Evolutionary conservation across 768 basidiomycete species (phyloP).

Genomic region (Kwoniella botswanensis): DNA sequence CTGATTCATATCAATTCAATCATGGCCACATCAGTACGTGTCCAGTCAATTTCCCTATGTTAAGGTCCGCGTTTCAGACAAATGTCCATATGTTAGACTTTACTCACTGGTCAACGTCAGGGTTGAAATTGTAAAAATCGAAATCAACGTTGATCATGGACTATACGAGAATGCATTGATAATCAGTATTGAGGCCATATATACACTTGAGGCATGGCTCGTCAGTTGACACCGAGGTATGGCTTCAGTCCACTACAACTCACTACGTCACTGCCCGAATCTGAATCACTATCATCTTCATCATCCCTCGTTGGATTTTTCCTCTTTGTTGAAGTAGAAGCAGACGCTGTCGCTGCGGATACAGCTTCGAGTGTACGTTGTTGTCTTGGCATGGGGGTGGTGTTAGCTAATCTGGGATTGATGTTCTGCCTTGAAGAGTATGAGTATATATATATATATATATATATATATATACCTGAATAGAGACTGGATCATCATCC

Average conservation of each 20-base stretch:
- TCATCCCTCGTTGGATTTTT: conserved; percentile 53
- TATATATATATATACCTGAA: no score
- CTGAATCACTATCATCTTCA: conserved; percentile 45
- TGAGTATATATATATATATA: no score
- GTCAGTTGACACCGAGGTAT: no score
- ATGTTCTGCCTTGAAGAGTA: no score
- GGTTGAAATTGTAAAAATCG: conserved; percentile 88
- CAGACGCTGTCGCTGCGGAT: conserved; percentile 23
- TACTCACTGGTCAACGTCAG: conserved; percentile 75
- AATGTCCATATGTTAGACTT: background rate
- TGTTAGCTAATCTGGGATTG: background rate
- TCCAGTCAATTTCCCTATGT: background rate
- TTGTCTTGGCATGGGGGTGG: conserved; percentile 5
- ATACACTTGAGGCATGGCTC: no score
- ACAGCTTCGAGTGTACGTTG: conserved; percentile 32
- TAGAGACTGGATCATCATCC: no score
- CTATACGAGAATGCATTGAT: conserved; percentile 54
- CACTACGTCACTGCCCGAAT: conserved; percentile 56
- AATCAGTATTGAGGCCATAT: background rate
- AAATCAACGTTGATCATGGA: conserved; percentile 84
- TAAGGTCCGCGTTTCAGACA: background rate
- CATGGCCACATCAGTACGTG: background rate
- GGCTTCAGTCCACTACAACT: conserved; percentile 14
- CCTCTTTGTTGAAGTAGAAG: conserved; percentile 33
- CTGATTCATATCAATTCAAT: conserved; percentile 18